Evolutionary conservation across 1,139 yeast species (phyloP).

Genomic region (Insectozyma bohioensis): DNA sequence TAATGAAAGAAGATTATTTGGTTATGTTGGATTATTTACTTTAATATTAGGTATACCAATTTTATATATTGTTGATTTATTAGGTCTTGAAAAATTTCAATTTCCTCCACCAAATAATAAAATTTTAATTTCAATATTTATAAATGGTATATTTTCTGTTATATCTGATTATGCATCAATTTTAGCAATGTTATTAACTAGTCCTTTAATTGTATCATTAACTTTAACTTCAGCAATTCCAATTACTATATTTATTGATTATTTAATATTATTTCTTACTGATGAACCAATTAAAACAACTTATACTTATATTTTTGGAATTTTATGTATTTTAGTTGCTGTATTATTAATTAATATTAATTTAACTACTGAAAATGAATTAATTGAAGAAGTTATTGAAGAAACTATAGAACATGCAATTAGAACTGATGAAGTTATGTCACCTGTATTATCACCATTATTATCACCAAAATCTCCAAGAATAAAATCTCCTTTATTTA

Average conservation of each 20-base stretch:
- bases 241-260: slow-evolving; percentile 49
- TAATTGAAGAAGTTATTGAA: slow-evolving; percentile 49
- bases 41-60: slow-evolving; percentile 39
- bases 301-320: slow-evolving; percentile 43
- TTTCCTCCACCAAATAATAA: slow-evolving; percentile 41
- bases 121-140: slow-evolving; percentile 32
- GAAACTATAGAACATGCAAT: slow-evolving; percentile 51
- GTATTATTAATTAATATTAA: slow-evolving; percentile 48
- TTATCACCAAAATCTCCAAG: slow-evolving; percentile 18
- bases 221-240: slow-evolving; percentile 56
- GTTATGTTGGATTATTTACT: slow-evolving; percentile 45
- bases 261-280: slow-evolving; percentile 26
- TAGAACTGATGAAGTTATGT: slow-evolving; percentile 41
- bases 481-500: slow-evolving; percentile 6
- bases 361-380: slow-evolving; percentile 43
- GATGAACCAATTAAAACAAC: slow-evolving; percentile 23
- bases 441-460: slow-evolving; percentile 50
- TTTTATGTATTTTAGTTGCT: slow-evolving; percentile 44
- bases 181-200: slow-evolving; percentile 51
- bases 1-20: slow-evolving; percentile 49
- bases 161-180: slow-evolving; percentile 51
- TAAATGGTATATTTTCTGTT: slow-evolving; percentile 47
- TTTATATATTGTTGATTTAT: slow-evolving; percentile 29
- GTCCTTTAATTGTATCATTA: slow-evolving; percentile 53
- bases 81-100: slow-evolving; percentile 40